Conservation (phyloP, 2,329 filamentous ascomycete genomes). For the Cladophialophora psammophila region DNA sequence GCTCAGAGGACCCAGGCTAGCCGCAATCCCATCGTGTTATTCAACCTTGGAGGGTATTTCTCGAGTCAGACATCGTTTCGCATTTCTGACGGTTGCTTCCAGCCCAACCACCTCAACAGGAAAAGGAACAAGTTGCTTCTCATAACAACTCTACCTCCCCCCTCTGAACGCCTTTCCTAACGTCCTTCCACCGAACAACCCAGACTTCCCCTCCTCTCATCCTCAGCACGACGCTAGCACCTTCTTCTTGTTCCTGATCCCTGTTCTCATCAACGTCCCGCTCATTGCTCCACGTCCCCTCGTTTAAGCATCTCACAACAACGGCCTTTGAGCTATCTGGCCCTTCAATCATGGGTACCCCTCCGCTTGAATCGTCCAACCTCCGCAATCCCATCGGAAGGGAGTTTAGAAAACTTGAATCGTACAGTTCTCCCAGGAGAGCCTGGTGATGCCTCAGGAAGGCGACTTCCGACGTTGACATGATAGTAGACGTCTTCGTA, state of each 20-base stretch:
- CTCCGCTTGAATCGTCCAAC: constrained; percentile 83
- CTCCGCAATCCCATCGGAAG: constrained; percentile 83
- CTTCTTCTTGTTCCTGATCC: constrained; percentile 34
- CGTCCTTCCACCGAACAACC: constrained; percentile 77
- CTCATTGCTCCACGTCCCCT: constrained; percentile 39
- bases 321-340: constrained; percentile 85
- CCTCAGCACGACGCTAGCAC: constrained; percentile 44
- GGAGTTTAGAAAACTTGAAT: constrained; percentile 79
- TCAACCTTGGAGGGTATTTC: background rate
- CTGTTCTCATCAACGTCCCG: constrained; percentile 26
- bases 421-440: constrained; percentile 83
- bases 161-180: constrained; percentile 61
- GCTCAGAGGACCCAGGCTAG: background rate
- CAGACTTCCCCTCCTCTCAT: constrained; percentile 68
- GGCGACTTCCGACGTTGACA: constrained; percentile 78
- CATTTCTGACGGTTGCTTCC: background rate
- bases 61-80: background rate
- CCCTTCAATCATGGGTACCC: constrained; percentile 88
- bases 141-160: constrained; percentile 55
- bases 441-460: constrained; percentile 88
- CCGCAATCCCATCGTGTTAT: background rate
- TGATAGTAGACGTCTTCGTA: constrained; percentile 40
- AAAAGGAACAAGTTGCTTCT: constrained; percentile 5
- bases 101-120: background rate
- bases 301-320: constrained; percentile 70